These are phyloP conservation scores for Aspergillus steynii DNA, from an alignment of 495 filamentous ascomycete genomes.

Conservation along the genomic window DNA sequence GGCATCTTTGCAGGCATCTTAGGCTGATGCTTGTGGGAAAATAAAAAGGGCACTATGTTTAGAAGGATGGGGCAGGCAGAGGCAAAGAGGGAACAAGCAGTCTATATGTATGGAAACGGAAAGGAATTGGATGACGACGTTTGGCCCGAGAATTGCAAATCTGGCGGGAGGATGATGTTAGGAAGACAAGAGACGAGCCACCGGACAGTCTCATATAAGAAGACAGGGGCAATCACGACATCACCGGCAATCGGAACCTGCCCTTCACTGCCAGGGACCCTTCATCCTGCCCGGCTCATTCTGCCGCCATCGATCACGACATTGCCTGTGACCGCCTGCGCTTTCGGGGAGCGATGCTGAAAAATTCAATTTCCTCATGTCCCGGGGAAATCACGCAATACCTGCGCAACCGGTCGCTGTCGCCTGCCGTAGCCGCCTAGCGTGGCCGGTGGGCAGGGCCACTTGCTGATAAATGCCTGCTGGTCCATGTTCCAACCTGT, in stretches of 20 bases:
- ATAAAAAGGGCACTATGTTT: conserved; percentile 10
- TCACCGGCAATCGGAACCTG: conserved; percentile 24
- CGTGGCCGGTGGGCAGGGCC: conserved; percentile 9
- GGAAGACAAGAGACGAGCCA: conserved; percentile 21
- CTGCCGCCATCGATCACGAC: conserved; percentile 39
- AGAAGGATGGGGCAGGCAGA: conserved; percentile 3
- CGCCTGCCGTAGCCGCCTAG: conserved; percentile 20
- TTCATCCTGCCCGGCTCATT: conserved; percentile 29
- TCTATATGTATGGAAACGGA: neutral
- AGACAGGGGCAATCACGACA: conserved; percentile 39
- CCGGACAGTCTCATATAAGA: conserved; percentile 32
- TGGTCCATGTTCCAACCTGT: conserved; percentile 1
- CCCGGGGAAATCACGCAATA: conserved; percentile 43
- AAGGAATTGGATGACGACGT: conserved; percentile 2
- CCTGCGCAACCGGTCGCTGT: conserved; percentile 31
- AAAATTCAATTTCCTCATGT: conserved; percentile 29
- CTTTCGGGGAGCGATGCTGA: conserved; percentile 18
- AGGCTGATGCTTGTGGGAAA: conserved; percentile 18
- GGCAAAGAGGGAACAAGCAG: neutral
- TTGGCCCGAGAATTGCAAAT: conserved; percentile 4
- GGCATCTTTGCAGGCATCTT: conserved; percentile 45
- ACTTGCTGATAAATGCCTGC: conserved; percentile 30
- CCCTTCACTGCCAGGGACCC: conserved; percentile 29
- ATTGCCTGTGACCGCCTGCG: conserved; percentile 38
- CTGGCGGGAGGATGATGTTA: conserved; percentile 16